Evolutionary conservation across 1,284 basidiomycete genomes (phyloP).

Genomic region (Clitocybe nebularis): DNA sequence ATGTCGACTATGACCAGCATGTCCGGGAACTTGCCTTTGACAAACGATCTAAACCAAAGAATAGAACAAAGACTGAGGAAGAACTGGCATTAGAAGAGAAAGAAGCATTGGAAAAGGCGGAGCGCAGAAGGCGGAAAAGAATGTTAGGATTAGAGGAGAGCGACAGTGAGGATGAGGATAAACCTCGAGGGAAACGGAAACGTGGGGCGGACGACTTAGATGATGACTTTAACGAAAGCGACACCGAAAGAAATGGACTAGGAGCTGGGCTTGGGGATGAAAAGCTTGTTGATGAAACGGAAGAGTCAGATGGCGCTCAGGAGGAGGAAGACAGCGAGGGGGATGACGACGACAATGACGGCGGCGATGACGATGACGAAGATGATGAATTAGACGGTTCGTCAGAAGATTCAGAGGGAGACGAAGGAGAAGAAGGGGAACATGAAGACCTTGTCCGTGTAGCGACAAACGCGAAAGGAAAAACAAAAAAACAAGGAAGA

Average conservation of each 20-base stretch:
- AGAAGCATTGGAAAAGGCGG: conserved; percentile 82
- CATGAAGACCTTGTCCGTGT: conserved; percentile 36
- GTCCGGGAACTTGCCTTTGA: conserved; percentile 94
- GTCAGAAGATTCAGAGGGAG: conserved; percentile 21
- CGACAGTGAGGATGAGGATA: conserved; percentile 56
- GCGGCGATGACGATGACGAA: conserved; percentile 39
- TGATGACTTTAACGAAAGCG: conserved; percentile 78
- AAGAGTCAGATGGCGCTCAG: conserved; percentile 21
- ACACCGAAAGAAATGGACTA: conserved; percentile 36
- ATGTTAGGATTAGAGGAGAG: conserved; percentile 82
- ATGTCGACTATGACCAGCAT: conserved; percentile 81
- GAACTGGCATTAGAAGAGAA: conserved; percentile 90
- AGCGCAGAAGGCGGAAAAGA: conserved; percentile 73
- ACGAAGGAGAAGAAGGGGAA: conserved; percentile 30
- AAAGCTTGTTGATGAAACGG: conserved; percentile 13
- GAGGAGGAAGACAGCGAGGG: conserved; percentile 37
- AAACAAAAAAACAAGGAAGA: conserved; percentile 23
- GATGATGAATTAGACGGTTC: conserved; percentile 22
- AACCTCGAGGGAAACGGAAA: conserved; percentile 43
- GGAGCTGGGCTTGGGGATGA: conserved; percentile 48
- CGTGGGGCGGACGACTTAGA: conserved; percentile 84
- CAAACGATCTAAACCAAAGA: conserved; percentile 89
- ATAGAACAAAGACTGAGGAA: conserved; percentile 95
- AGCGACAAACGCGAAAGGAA: conserved; percentile 25
- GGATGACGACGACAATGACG: conserved; percentile 31